Base-by-base conservation (phyloP, 2,329 filamentous ascomycete genomes). In the Clarireedia paspali region DNA sequence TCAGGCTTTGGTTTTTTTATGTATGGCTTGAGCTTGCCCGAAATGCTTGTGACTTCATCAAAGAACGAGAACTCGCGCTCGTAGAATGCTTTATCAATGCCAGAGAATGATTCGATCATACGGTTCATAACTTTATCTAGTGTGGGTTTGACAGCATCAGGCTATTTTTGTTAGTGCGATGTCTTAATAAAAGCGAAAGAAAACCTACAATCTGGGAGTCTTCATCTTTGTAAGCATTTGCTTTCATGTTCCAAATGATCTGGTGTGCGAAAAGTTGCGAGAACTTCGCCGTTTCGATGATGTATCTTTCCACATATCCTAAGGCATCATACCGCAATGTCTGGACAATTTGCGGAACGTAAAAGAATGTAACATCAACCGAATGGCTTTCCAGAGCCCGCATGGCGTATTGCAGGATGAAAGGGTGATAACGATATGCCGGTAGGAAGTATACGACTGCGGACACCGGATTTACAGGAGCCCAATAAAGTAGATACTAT, bases 191-290 rank as follows among this genome's bases (percentile, higher is more conserved):
- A 14, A 38, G 7, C 12, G 20, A 30, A 27, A 10, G 27, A 6
- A 2, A 17, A 72, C 84, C 77, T 75, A 89, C 85, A 60, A 95
- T 82, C 65, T 87, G 83, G 14, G 87, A 91, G 63, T 96, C 90
- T 66, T 99, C 92, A 62, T 99, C 95, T 71, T 96, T 99, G 78
- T 89, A 99, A 1, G 91, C 89, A 70, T 99, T 99, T 34, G 94
- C 94, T 71, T 97, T 99, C 87, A 99, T 99, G 70, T 99, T 99
- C 94, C 95, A 99, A 68, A 99, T 99, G 63, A 99, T 97, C 67
- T 99, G 94, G 70, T 99, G 95, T 2, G 95, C 92, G 71, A 99
- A 99, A 7, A 97, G 75, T 71, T 97, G 94, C n/a, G 94, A 97
- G 67, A 96, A 91, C 65, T 95, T 92, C 1, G 91, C 94, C 0